Evolutionary conservation across 2,329 filamentous ascomycete species (phyloP), one percentile per base, ranked within the genome.

Genomic region (Cladosporium sp.): DNA sequence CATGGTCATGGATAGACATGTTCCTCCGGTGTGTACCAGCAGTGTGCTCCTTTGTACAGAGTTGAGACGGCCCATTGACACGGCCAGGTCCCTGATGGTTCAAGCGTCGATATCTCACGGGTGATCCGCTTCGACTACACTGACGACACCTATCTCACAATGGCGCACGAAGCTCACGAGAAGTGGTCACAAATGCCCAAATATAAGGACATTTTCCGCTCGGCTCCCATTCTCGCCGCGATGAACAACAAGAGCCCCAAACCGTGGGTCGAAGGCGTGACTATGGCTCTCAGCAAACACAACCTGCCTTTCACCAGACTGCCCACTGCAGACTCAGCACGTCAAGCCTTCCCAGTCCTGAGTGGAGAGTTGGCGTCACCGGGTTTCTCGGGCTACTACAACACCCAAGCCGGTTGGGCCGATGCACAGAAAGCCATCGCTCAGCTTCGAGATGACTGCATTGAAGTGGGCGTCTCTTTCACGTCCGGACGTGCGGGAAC

Each of bases 91-190:
- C 66, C 66, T 2, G 78, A 80, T 66, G 78, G 78, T 1, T 77
- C 77, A 4, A 79, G 78, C 54, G 75, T 77, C 44, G 79, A 80
- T 59, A 78, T 79, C 30, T 79, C 78, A 1, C 74, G 78, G 1
- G 71, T 79, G 1, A 78, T 80, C 24, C 73, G 78, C 4, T 76
- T 76, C 59, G 76, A 78, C 64, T 77, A 77, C 44, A 71, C 71
- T 0, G 75, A 78, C 38, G 66, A 69, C 11, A 62, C 71, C 3
- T 77, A 78, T 52, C 60, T 73, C 2, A 61, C 59, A 0, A 69
- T 78, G 24, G 75, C 72, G 1, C 71, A 73, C 14, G 74, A 77
- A 65, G 75, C 75, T 26, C 12, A 63, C n/a, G 44, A 54, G 15
- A 52, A 54, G 30, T 63, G 60, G 60, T 54, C 47, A 2, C 47